phyloP scores from a whole-genome alignment of 768 basidiomycete genomes.

The Suillus decipiens region DNA sequence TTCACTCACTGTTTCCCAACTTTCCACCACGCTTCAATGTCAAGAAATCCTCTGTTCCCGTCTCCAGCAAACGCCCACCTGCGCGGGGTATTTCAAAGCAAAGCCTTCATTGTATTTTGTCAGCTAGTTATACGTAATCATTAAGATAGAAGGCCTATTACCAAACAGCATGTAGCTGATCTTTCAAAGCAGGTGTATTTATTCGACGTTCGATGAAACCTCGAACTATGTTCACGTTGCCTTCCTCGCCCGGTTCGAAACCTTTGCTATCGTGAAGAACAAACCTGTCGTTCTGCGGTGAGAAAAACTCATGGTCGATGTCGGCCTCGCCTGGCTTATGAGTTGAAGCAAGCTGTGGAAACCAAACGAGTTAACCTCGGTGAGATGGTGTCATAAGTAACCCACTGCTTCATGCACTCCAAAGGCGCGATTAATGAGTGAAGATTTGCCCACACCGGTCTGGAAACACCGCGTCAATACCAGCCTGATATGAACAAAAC shows the following conservation, averaged over 20 bases:
- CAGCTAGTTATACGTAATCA: not conserved
- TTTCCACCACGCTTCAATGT: not conserved
- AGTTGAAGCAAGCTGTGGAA: not conserved
- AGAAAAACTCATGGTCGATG: not conserved
- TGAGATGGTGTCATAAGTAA: not conserved
- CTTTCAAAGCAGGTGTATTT: not conserved
- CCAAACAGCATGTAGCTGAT: not conserved
- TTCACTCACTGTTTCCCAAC: not conserved
- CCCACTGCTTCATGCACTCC: conserved; percentile 1
- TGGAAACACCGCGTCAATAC: not conserved
- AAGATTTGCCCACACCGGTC: not conserved
- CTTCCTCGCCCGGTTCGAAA: not conserved
- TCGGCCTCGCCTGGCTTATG: not conserved
- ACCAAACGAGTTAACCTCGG: not conserved
- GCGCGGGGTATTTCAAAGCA: not conserved
- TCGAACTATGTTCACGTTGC: not conserved
- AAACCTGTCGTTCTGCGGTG: not conserved
- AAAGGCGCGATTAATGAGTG: not conserved
- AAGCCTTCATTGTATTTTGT: not conserved
- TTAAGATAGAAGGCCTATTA: not conserved
- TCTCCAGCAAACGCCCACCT: not conserved
- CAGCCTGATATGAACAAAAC: not conserved
- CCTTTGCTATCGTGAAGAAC: conserved; percentile 1
- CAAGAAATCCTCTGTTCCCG: not conserved
- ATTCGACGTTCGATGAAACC: not conserved